Conservation (phyloP, 495 filamentous ascomycete genomes). For the Usnea hakonensis region DNA sequence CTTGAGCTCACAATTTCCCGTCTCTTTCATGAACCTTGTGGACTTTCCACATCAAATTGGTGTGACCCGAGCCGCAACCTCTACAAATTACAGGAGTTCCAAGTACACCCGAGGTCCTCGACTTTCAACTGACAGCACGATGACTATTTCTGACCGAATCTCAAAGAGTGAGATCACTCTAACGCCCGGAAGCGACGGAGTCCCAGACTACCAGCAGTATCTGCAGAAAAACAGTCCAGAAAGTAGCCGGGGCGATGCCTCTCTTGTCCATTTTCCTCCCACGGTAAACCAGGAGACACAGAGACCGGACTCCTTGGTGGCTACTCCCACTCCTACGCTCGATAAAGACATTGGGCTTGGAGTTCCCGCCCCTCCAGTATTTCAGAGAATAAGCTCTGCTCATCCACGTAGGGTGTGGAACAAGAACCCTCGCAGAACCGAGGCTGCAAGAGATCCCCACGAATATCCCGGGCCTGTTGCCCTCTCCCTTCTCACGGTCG, state of each 20-base stretch:
- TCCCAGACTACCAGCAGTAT: conserved; percentile 16
- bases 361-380: neutral
- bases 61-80: neutral
- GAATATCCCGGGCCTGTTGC: conserved; percentile 34
- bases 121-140: neutral
- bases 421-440: conserved; percentile 6
- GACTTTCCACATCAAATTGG: neutral
- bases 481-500: conserved; percentile 35
- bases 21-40: neutral
- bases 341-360: neutral
- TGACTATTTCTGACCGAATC: neutral
- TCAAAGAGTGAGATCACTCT: conserved; percentile 17
- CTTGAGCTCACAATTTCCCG: neutral
- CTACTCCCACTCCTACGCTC: neutral
- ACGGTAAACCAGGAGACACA: neutral
- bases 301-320: neutral
- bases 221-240: conserved; percentile 15
- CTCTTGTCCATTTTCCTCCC: neutral
- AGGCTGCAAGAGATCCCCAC: conserved; percentile 10
- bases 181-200: conserved; percentile 8
- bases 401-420: conserved; percentile 1
- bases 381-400: conserved; percentile 5
- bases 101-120: neutral
- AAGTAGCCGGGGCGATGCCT: conserved; percentile 8
- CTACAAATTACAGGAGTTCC: neutral